Evolutionary conservation across 2,329 filamentous ascomycete species (phyloP).

Genomic region (Colletotrichum melonis): DNA sequence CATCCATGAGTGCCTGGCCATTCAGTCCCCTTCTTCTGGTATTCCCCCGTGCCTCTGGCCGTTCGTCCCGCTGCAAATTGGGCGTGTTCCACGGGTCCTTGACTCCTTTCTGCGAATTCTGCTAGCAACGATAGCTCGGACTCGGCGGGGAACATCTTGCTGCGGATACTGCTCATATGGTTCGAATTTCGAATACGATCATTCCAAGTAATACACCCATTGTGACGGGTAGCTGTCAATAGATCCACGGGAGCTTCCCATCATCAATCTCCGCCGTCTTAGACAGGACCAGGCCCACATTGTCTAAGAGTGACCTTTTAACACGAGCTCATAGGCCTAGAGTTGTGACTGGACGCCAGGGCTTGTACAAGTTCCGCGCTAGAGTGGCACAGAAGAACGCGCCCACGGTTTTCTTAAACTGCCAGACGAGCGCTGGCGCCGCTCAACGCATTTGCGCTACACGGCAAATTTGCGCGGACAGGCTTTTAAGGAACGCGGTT

Average conservation of each 20-base stretch:
- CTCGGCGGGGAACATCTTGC: not conserved
- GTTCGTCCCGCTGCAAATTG: constrained; percentile 4
- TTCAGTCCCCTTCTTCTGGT: not conserved
- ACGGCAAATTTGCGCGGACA: constrained; percentile 7
- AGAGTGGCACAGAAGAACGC: constrained; percentile 19
- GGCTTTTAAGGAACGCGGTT: constrained; percentile 25
- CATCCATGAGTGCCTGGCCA: constrained; percentile 15
- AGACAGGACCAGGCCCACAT: constrained; percentile 32
- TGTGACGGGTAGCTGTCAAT: constrained; percentile 1
- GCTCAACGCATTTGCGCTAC: constrained; percentile 2
- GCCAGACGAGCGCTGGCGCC: constrained; percentile 5
- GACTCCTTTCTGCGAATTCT: not conserved
- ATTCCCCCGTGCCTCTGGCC: not conserved
- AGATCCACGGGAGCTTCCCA: not conserved
- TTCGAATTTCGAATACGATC: not conserved
- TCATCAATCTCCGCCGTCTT: constrained; percentile 30
- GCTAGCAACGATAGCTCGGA: not conserved
- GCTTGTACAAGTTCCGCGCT: constrained; percentile 10
- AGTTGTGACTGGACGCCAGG: constrained; percentile 11
- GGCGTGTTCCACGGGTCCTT: not conserved
- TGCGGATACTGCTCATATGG: not conserved
- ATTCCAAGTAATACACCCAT: not conserved
- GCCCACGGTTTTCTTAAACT: not conserved
- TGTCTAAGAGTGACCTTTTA: constrained; percentile 24
- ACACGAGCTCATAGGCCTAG: constrained; percentile 21